Percentiles rank a stretch among this genome's conserved stretches.
Evolutionary conservation across 108 stramenopile species (phyloP).

Genomic region (Hondaea fermentalgiana): DNA sequence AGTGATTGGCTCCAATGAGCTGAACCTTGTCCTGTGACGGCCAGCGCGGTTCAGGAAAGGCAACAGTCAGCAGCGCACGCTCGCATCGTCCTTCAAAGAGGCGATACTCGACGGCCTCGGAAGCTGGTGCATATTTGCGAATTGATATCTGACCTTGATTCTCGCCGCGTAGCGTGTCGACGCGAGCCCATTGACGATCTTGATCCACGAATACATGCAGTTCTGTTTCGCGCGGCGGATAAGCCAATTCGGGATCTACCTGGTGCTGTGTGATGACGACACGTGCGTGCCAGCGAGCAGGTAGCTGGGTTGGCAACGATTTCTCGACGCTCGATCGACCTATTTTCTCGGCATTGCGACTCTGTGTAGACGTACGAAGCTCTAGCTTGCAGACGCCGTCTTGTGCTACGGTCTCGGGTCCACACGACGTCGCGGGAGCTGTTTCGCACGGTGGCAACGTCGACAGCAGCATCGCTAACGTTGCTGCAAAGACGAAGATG

Average conservation of each 20-base stretch:
- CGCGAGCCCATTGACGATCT: neutral
- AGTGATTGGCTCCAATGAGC: neutral
- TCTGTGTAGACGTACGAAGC: too few species aligned
- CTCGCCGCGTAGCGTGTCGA: neutral
- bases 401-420: too few species aligned
- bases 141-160: neutral
- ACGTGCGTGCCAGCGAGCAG: neutral
- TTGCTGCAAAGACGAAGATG: too few species aligned
- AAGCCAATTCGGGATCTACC: neutral
- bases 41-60: neutral
- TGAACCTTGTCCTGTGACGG: neutral
- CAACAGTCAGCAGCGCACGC: neutral
- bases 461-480: too few species aligned
- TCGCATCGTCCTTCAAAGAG: neutral
- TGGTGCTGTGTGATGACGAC: neutral
- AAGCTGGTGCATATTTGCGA: neutral
- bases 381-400: too few species aligned
- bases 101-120: neutral
- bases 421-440: too few species aligned
- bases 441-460: too few species aligned
- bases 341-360: too few species aligned
- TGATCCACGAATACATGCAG: neutral
- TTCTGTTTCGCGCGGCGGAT: neutral
- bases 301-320: neutral
- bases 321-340: too few species aligned